Base-by-base conservation (phyloP, 768 basidiomycete genomes). In the Mycena rebaudengoi region DNA sequence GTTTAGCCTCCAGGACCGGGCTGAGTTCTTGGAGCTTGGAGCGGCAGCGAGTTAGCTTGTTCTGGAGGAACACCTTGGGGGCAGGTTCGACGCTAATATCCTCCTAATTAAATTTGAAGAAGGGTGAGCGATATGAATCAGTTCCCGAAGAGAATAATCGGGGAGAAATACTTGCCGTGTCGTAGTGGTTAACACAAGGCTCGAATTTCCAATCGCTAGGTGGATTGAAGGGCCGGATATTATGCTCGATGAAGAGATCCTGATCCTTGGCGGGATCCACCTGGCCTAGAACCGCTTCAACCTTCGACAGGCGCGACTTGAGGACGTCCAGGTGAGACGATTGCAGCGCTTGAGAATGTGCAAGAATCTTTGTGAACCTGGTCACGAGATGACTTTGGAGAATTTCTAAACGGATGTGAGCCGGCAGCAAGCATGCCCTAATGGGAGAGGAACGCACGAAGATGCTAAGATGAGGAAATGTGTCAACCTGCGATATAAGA, bases 21-120 rank as follows among this genome's bases (percentile, higher is more conserved):
- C 69, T 74, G 8, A 92, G 73, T 66, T 94, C 92, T 52, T 79
- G 71, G n/a, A 92, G 71, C 76, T 91, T 93, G 32, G 74, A 78
- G 57, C 86, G 83, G 59, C 84, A 86, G 59, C 82, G 83, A 51
- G 78, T 76, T 25, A 94, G 82, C 65, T 89, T 91, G 73, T 95
- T 95, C 78, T 95, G 94, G 21, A 95, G 79, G 71, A 91, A 87
- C 2, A 92, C 82, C 74, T 92, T 94, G 0, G 94, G 88, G 8
- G 84, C 85, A 21, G 85, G 77, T 33, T 94, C 94, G 13, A 89
- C 74, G 70, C 79, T 88, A 75, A 94, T 84, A 7, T 82, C 85
- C 39, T 77, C 80, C 90, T 91, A 64, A 41, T 44, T 12, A 41
- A 48, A n/a, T n/a, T n/a, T 29, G 13, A n/a, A 32, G 7, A n/a